Conservation (phyloP, 225 moss, liverwort and hornwort species). For the Rhytidiadelphus loreus region DNA sequence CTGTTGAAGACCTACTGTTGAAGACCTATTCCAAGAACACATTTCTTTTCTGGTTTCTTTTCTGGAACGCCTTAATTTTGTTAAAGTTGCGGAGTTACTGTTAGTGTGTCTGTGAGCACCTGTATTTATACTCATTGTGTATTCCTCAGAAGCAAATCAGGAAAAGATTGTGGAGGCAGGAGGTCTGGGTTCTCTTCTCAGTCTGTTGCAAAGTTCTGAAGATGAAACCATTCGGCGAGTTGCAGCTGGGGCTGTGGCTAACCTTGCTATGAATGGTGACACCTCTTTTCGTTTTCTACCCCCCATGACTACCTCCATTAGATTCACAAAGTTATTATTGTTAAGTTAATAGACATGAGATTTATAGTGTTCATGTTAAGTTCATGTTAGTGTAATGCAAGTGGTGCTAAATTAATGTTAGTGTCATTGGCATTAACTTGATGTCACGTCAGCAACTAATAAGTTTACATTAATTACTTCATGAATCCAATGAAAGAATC, state of each 20-base stretch:
- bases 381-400: background rate
- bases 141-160: slow-evolving; percentile 75
- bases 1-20: background rate
- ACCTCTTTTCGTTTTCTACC: background rate
- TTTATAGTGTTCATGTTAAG: background rate
- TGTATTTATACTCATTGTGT: background rate
- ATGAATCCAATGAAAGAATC: background rate
- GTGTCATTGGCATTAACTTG: background rate
- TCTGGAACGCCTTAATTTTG: no score
- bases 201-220: slow-evolving; percentile 85
- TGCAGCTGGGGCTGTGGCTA: slow-evolving; percentile 97
- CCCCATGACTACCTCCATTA: background rate
- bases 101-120: background rate
- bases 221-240: slow-evolving; percentile 97
- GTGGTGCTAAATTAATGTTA: background rate
- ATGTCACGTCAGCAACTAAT: background rate
- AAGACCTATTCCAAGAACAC: background rate
- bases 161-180: slow-evolving; percentile 99
- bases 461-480: background rate
- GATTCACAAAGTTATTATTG: background rate
- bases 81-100: background rate
- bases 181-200: slow-evolving; percentile 80
- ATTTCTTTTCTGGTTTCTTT: background rate
- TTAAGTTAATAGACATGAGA: background rate
- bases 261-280: slow-evolving; percentile 95